phyloP scores from a whole-genome alignment of 2,329 filamentous ascomycete species.

The Ceratocystis albifundus region DNA sequence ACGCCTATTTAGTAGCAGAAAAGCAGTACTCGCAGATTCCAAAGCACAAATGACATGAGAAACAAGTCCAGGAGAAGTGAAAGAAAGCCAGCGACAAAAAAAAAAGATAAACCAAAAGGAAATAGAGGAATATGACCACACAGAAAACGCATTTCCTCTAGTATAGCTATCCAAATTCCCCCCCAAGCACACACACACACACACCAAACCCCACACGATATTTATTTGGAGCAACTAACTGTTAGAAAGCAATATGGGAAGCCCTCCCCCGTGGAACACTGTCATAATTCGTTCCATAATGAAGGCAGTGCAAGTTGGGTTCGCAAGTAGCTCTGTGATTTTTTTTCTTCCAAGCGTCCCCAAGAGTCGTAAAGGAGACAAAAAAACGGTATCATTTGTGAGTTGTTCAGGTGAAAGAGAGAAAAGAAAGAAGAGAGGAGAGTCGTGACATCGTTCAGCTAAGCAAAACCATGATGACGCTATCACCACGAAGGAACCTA shows the following conservation, averaged over 20 bases:
- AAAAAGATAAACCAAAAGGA: conserved; percentile 25
- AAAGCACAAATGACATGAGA: conserved; percentile 28
- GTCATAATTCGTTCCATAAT: background rate
- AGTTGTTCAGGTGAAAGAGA: conserved; percentile 18
- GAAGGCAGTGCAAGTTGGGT: background rate
- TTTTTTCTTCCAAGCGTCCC: conserved; percentile 2
- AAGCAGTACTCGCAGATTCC: conserved; percentile 23
- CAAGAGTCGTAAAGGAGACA: conserved; percentile 21
- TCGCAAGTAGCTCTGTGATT: background rate
- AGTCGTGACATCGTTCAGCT: conserved; percentile 40
- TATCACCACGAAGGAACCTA: conserved; percentile 78
- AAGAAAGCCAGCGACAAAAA: conserved; percentile 13
- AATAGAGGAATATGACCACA: conserved; percentile 21
- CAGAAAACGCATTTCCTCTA: background rate
- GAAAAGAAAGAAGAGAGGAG: conserved; percentile 7
- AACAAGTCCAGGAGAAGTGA: conserved; percentile 25
- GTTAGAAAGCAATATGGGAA: background rate
- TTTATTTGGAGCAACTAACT: background rate
- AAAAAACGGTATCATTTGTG: conserved; percentile 14
- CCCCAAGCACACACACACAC: background rate
- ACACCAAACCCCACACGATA: too few species aligned
- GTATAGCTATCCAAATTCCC: background rate
- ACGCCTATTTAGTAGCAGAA: conserved; percentile 32
- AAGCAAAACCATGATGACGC: conserved; percentile 74
- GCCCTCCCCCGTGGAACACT: background rate